These are phyloP conservation scores for Lolium multiflorum DNA, from an alignment of 176 grass and related monocot genomes.

Conservation along the genomic window DNA sequence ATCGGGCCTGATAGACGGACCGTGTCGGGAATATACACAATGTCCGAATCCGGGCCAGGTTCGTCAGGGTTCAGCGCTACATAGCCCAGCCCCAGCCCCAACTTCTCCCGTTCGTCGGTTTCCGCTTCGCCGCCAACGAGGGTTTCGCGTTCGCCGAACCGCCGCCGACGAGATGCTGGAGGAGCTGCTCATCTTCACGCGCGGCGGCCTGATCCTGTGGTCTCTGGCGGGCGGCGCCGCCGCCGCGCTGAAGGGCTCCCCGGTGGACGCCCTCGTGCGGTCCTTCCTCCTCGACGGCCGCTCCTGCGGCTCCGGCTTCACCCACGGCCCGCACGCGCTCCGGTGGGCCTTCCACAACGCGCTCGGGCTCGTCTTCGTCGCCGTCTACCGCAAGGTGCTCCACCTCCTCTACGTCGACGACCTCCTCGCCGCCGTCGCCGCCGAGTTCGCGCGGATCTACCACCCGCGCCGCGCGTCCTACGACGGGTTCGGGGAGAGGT, in stretches of 20 bases:
- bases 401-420: slow-evolving; percentile 27
- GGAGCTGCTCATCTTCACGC: slow-evolving; percentile 72
- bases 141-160: background rate
- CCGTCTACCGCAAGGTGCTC: background rate
- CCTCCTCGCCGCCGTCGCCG: background rate
- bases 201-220: slow-evolving; percentile 70
- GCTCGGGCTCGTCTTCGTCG: slow-evolving; percentile 43
- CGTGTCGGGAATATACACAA: background rate
- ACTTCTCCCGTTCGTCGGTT: background rate
- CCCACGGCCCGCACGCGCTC: slow-evolving; percentile 46
- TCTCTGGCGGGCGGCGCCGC: slow-evolving; percentile 45
- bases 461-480: slow-evolving; percentile 53
- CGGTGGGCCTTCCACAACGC: slow-evolving; percentile 77
- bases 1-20: background rate
- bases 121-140: background rate
- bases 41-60: background rate
- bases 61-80: background rate
- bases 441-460: slow-evolving; percentile 44
- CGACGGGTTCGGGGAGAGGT: slow-evolving; percentile 53
- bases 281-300: slow-evolving; percentile 57
- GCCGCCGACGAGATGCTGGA: slow-evolving; percentile 55
- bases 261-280: slow-evolving; percentile 52
- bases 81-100: background rate
- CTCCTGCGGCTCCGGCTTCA: slow-evolving; percentile 2
- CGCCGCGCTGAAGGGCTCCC: slow-evolving; percentile 39